These are phyloP conservation scores for Phytopythium boreale DNA, from an alignment of 352 stramenopile genomes.

Conservation along the genomic window DNA sequence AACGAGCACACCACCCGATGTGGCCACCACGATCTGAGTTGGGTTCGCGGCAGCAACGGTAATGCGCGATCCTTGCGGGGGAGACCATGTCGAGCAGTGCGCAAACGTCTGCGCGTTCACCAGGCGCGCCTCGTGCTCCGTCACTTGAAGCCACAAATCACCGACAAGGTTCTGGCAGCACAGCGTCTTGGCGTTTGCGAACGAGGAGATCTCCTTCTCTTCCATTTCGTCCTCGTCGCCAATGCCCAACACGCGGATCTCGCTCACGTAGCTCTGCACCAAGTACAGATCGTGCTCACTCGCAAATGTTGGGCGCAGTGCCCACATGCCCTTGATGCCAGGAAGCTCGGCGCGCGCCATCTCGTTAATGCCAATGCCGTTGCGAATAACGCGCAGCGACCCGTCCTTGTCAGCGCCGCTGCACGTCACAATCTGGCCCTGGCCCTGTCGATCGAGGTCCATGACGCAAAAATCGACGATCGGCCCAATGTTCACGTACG, in stretches of 20 bases:
- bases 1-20: constrained; percentile 85
- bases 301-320: constrained; percentile 81
- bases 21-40: constrained; percentile 91
- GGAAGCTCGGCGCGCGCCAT: constrained; percentile 93
- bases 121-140: constrained; percentile 89
- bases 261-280: constrained; percentile 94
- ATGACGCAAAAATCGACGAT: constrained; percentile 99
- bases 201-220: constrained; percentile 88
- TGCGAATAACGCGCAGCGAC: constrained; percentile 96
- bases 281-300: constrained; percentile 94
- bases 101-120: constrained; percentile 67
- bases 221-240: constrained; percentile 88
- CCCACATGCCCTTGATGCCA: constrained; percentile 98
- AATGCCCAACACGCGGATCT: constrained; percentile 96
- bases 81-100: constrained; percentile 74
- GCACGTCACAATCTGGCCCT: constrained; percentile 96
- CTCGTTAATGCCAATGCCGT: constrained; percentile 98
- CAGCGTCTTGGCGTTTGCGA: constrained; percentile 88
- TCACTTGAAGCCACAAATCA: constrained; percentile 93
- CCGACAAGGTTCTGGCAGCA: constrained; percentile 92
- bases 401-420: constrained; percentile 95
- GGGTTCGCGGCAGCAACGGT: constrained; percentile 86
- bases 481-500: constrained; percentile 96
- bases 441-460: constrained; percentile 91
- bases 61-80: constrained; percentile 59